These are phyloP conservation scores for Penicillium brevicompactum DNA, from an alignment of 2,329 filamentous ascomycete genomes.

Conservation along the genomic window DNA sequence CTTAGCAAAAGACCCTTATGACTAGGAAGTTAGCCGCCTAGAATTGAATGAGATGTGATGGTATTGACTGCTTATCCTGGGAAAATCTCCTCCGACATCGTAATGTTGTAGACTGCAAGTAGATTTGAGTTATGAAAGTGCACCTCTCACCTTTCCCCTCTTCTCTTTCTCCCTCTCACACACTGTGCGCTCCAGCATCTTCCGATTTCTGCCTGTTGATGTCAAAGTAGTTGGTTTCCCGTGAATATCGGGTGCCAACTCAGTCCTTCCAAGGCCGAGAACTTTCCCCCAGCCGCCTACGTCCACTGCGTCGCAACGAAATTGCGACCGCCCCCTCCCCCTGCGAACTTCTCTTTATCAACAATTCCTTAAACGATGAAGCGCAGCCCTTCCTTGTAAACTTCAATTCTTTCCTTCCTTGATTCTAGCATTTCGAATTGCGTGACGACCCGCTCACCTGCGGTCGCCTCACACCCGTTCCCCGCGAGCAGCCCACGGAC, in stretches of 20 bases:
- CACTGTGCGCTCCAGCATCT: not conserved
- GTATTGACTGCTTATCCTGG: no score
- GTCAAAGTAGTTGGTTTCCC: not conserved
- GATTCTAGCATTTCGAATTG: constrained; percentile 20
- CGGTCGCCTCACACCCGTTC: constrained; percentile 30
- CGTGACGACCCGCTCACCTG: constrained; percentile 11
- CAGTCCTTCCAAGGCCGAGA: constrained; percentile 10
- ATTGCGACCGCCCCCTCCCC: constrained; percentile 19
- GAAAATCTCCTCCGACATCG: not conserved
- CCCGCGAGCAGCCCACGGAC: constrained; percentile 27
- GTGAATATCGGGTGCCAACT: constrained; percentile 5
- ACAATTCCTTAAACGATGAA: constrained; percentile 28
- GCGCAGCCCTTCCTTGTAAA: constrained; percentile 22
- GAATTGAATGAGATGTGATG: no score
- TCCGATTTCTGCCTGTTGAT: constrained; percentile 1
- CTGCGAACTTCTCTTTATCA: constrained; percentile 15
- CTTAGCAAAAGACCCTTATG: not conserved
- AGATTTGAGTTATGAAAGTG: not conserved
- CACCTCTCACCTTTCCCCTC: constrained; percentile 1
- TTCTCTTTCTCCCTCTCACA: not conserved
- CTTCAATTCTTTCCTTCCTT: constrained; percentile 21
- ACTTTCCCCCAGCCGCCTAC: constrained; percentile 12
- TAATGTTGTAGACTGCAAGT: not conserved
- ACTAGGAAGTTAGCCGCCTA: not conserved
- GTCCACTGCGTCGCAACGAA: constrained; percentile 14